Base-by-base conservation (phyloP, 2,329 filamentous ascomycete genomes). In the Aureobasidium sp. region DNA sequence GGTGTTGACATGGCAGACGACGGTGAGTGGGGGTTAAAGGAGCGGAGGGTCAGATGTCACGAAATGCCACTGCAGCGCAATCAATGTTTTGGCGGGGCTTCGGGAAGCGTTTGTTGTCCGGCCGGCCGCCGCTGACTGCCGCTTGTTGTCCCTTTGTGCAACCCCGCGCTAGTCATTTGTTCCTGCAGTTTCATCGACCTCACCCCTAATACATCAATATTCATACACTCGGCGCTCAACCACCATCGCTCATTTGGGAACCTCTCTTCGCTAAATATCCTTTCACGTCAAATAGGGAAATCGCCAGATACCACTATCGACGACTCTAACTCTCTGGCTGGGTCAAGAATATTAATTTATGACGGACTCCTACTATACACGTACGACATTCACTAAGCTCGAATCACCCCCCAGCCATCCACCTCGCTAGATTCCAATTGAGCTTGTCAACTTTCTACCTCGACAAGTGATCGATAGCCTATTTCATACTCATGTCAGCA, bases 1-100 rank as follows among this genome's bases (percentile, higher is more conserved):
- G 72, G 72, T 39, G 68, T 61, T 16, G 72, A 67, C 72, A 74
- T 75, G 14, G 25, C 42, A 25, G 38, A 24, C 37, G 38, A 17
- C 16, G 48, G 24, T 21, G 38, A 14, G 38, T 19, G 22, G 24
- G 44, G 10, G 12, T 19, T 24, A 8, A 34, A 45, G 42, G 42
- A 45, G 42, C n/a, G 16, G 16, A 34, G 19, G 30, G 32, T 42
- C 16, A 16, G n/a, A n/a, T n/a, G n/a, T n/a, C n/a, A n/a, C n/a
- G n/a, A n/a, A n/a, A n/a, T n/a, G n/a, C n/a, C n/a, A n/a, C n/a
- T n/a, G n/a, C n/a, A n/a, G n/a, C n/a, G n/a, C n/a, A n/a, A n/a
- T n/a, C 35, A 38, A 19, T 48, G 44, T 48, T 48, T 48, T 37
- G 42, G 42, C 30, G 42, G 42, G 42, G 42, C 21, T 22, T 8